Base-by-base conservation (phyloP, 2,329 filamentous ascomycete genomes). In the Alternaria arborescens region DNA sequence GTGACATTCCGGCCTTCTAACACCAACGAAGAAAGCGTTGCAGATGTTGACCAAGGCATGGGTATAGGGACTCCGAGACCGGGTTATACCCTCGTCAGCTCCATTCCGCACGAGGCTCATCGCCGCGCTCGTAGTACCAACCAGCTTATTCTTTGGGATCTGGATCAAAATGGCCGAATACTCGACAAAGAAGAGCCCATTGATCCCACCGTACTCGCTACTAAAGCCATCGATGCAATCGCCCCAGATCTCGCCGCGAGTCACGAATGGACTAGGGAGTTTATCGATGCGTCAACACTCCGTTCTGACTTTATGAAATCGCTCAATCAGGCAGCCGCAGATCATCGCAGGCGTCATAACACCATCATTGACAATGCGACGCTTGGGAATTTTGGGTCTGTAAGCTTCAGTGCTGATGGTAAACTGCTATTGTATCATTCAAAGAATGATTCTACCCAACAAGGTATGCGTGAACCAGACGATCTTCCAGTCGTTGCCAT, bases 121-220 rank as follows among this genome's bases (percentile, higher is more conserved):
- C 55, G 54, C 1, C 11, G 20, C 22, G 28, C 6, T 10, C 20
- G 16, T 8, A n/a, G 50, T 32, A 16, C 54, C 5, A 57, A 59
- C 32, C 54, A 55, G 30, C 62, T 76, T 5, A 66, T 71, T 1
- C 54, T 76, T 30, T 76, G 73, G 71, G 71, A 75, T 8, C 58
- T 76, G 1, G 71, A 75, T 30, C 60, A 64, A 18, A 61, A 72
- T 32, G 74, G 73, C 1, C 70, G 70, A 20, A 52, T 70, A 16
- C 36, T 76, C 0, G 71, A 70, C 34, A 67, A 72, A 36, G 73
- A 75, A 61, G 71, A 76, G 44, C 55, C 64, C 2, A 67, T 76
- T 32, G 68, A 75, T 50, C 36, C 67, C 8, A 42, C 61, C 5
- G 52, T 42, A 2, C 63, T 73, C 38, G 72, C 74, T 12, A 52